Evolutionary conservation across 371 early-diverging fungal genomes (phyloP).

Genomic region (Lichtheimia corymbifera): DNA sequence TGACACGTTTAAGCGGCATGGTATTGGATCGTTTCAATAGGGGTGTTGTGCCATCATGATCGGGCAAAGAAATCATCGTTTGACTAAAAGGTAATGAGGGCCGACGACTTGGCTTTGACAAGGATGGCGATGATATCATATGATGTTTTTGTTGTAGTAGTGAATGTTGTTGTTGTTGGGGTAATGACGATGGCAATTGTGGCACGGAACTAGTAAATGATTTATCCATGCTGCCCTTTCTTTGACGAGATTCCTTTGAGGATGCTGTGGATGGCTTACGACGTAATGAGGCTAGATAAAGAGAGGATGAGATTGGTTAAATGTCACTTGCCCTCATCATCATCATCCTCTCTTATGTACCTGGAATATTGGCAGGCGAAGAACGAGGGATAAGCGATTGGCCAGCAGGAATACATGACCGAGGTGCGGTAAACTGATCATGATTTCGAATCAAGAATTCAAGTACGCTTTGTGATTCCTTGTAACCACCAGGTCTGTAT

Average conservation of each 20-base stretch:
- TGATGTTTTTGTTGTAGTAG: too few species aligned
- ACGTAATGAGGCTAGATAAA: not conserved
- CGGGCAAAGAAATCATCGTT: constrained; percentile 1
- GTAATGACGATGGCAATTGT: not conserved
- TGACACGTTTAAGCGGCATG: constrained; percentile 20
- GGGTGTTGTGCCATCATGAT: not conserved
- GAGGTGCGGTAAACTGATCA: constrained; percentile 31
- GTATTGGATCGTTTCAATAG: constrained; percentile 22
- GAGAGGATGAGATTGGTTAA: not conserved
- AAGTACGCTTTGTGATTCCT: constrained; percentile 58
- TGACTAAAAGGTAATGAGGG: not conserved
- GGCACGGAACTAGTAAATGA: constrained; percentile 2
- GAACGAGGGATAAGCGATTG: constrained; percentile 7
- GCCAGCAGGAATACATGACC: constrained; percentile 11
- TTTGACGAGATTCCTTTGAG: not conserved
- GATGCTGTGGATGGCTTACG: not conserved
- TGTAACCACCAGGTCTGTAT: constrained; percentile 61
- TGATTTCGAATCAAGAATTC: constrained; percentile 60
- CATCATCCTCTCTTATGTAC: too few species aligned
- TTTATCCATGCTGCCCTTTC: not conserved
- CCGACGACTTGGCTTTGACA: constrained; percentile 1
- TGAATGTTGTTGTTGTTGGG: too few species aligned
- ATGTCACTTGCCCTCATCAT: not conserved
- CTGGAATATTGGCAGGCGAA: not conserved
- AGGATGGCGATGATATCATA: not conserved